A percentile compares a stretch with the other conserved stretches of the same genome.
phyloP scores from a whole-genome alignment of 371 early-diverging fungal genomes.

The Dichotomocladium elegans region DNA sequence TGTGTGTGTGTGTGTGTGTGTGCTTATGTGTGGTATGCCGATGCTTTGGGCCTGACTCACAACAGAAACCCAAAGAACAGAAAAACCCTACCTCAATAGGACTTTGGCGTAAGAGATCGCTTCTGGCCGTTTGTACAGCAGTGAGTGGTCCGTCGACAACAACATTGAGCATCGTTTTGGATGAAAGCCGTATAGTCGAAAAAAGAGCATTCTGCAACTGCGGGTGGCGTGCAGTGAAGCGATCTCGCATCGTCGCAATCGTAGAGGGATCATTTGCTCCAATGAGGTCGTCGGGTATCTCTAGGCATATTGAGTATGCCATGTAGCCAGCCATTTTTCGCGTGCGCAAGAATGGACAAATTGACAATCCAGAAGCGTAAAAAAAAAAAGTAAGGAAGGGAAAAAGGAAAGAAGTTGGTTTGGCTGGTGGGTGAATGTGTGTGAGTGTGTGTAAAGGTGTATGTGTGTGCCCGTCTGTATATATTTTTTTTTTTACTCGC shows the following conservation, averaged over 20 bases:
- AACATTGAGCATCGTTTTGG: slow-evolving; percentile 7
- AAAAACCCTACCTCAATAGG: slow-evolving; percentile 8
- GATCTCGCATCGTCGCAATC: slow-evolving; percentile 9
- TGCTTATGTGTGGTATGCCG: no score
- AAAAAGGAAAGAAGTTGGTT: no score
- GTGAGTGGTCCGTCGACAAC: slow-evolving; percentile 11
- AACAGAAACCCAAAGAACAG: neutral
- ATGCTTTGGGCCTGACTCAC: neutral
- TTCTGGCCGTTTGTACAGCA: slow-evolving; percentile 7
- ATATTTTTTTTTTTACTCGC: no score
- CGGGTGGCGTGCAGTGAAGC: slow-evolving; percentile 10
- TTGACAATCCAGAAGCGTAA: no score
- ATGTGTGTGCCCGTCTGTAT: no score
- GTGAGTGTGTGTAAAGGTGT: no score
- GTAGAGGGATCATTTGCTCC: slow-evolving; percentile 1
- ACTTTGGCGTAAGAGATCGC: slow-evolving; percentile 13
- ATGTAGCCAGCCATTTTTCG: slow-evolving; percentile 11
- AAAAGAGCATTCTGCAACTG: slow-evolving; percentile 10
- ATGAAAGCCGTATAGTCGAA: neutral
- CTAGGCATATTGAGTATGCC: slow-evolving; percentile 18
- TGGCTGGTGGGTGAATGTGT: no score
- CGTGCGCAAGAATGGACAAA: neutral
- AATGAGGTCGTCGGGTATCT: slow-evolving; percentile 5
- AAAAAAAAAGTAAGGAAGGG: no score
- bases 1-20: no score